Percentiles rank a stretch among this genome's conserved stretches.
Evolutionary conservation across 208 protist species (phyloP).

Genomic region (Leishmania mexicana): DNA sequence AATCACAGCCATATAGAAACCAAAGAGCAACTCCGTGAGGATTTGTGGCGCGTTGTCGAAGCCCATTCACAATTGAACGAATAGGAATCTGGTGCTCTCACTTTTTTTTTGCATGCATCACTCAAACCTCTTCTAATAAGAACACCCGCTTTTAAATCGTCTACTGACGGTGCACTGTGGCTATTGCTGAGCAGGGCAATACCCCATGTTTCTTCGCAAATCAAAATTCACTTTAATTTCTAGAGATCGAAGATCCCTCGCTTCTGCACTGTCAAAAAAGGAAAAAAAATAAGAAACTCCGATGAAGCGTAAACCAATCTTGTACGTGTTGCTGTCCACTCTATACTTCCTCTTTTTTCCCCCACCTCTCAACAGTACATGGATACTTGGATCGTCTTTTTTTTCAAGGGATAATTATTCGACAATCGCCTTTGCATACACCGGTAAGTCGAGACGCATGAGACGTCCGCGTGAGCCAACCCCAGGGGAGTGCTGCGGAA

Average conservation of each 20-base stretch:
- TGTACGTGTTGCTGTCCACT: background rate
- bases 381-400: background rate
- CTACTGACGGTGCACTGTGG: background rate
- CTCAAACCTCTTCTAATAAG: background rate
- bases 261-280: background rate
- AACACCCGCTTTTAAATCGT: background rate
- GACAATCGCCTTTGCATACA: background rate
- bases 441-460: slow-evolving; percentile 6
- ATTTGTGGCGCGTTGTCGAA: slow-evolving; percentile 78
- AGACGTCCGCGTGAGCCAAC: slow-evolving; percentile 66
- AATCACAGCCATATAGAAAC: slow-evolving; percentile 69
- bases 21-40: slow-evolving; percentile 66
- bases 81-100: background rate
- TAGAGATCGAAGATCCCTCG: background rate
- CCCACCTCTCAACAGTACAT: background rate
- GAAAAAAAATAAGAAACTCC: slow-evolving; percentile 8
- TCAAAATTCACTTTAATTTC: background rate
- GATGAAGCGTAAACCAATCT: background rate
- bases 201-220: background rate
- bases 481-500: slow-evolving; percentile 85
- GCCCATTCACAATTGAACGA: slow-evolving; percentile 35
- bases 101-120: background rate
- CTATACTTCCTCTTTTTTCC: slow-evolving; percentile 9
- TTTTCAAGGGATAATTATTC: slow-evolving; percentile 5
- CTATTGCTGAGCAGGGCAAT: background rate